Percentiles rank a stretch among this genome's conserved stretches.
These are phyloP conservation scores for Xylaria intraflava DNA, from an alignment of 495 filamentous ascomycete genomes.

Conservation along the genomic window DNA sequence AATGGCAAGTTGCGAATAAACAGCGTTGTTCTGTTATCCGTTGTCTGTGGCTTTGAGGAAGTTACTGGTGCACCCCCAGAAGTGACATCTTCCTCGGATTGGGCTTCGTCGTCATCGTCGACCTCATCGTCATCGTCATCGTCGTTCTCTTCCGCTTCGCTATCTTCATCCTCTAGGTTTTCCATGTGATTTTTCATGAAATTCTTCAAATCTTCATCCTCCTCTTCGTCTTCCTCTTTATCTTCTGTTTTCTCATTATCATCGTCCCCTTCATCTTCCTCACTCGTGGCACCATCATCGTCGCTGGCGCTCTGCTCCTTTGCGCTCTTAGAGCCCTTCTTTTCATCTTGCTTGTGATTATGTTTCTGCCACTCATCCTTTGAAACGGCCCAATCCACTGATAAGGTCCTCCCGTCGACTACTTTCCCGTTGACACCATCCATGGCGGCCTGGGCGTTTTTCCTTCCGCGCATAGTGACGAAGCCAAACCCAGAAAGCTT, in stretches of 20 bases:
- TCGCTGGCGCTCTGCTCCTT: slow-evolving; percentile 30
- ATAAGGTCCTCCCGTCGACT: slow-evolving; percentile 77
- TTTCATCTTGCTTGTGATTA: slow-evolving; percentile 24
- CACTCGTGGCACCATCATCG: slow-evolving; percentile 20
- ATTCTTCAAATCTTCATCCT: slow-evolving; percentile 37
- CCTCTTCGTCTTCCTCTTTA: slow-evolving; percentile 29
- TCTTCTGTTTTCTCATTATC: slow-evolving; percentile 27
- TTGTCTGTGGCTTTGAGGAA: slow-evolving; percentile 27
- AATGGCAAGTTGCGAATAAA: slow-evolving; percentile 96
- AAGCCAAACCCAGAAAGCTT: slow-evolving; percentile 87
- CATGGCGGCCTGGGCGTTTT: slow-evolving; percentile 88
- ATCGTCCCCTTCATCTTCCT: slow-evolving; percentile 9
- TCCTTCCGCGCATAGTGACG: slow-evolving; percentile 76
- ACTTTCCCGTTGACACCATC: slow-evolving; percentile 79
- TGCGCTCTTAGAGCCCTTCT: slow-evolving; percentile 20
- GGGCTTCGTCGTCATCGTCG: slow-evolving; percentile 26
- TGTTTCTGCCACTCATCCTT: slow-evolving; percentile 73
- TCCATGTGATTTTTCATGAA: slow-evolving; percentile 39
- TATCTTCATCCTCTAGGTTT: slow-evolving; percentile 47
- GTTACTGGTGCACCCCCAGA: slow-evolving; percentile 32
- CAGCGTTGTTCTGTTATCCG: slow-evolving; percentile 63
- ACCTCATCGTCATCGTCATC: slow-evolving; percentile 34
- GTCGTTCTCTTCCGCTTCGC: slow-evolving; percentile 40
- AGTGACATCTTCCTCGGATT: slow-evolving; percentile 31
- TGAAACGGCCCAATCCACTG: slow-evolving; percentile 95